Base-by-base conservation (phyloP, 305 asterid genomes). In the Solanum hybrid region DNA sequence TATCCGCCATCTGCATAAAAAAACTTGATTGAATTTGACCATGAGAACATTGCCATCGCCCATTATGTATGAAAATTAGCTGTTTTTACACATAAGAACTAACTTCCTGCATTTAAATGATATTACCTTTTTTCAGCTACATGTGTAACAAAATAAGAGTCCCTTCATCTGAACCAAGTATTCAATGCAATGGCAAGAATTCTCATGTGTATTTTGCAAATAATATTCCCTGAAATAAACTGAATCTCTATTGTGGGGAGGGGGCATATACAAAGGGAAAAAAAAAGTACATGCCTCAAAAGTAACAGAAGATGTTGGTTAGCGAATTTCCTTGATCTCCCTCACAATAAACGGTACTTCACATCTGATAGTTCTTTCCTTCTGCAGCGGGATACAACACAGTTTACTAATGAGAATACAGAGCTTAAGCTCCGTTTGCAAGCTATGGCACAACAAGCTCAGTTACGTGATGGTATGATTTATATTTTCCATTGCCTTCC, bases 391-490 rank as follows among this genome's bases (percentile, higher is more conserved):
- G 99, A 97, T 92, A 95, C 98, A 9, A 90, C 96, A 2, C 98
- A 97, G 89, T 92, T 96, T 89, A 92, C 94, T 73, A 94, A 93
- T 46, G 99, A 97, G 91, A 97, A 97, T 89, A 95, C 98, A 37
- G 97, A 96, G 93, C 99, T 97, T 91, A 97, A 97, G 94, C 95
- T 97, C 89, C 94, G 97, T 79, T 91, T 97, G 91, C 99, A 96
- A 92, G 97, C 99, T 91, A 97, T 97, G 98, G 98, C 96, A 93
- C 99, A 97, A 88, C 99, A 97, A 94, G 99, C 99, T 93, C 98
- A 97, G 89, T 89, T 97, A 90, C 99, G 98, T 27, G 98, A 97
- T 88, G 98, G 99, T 97, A 94, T 87, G 92, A 27, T n/a, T 51
- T 66, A 92, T 86, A 20, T 77, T 79, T 36, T 85, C 87, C 75